phyloP scores from a whole-genome alignment of 371 early-diverging fungal genomes.

The Apophysomyces ossiformis region DNA sequence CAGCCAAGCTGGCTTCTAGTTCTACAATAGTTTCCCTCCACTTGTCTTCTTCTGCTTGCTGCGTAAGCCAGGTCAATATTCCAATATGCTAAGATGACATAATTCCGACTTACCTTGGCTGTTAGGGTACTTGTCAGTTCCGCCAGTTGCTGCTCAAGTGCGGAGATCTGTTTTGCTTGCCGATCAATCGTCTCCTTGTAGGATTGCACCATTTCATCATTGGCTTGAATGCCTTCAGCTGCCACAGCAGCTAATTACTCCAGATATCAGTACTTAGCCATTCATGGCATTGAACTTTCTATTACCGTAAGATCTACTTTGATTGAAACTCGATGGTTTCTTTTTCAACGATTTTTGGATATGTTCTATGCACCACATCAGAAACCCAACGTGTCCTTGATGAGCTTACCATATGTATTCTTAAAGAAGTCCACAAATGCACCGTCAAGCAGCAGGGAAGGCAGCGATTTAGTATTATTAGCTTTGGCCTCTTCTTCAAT shows the following conservation, averaged over 20 bases:
- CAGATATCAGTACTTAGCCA: conserved; percentile 3
- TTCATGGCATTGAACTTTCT: not conserved
- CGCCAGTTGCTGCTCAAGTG: conserved; percentile 25
- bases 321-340: conserved; percentile 39
- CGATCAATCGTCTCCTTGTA: conserved; percentile 51
- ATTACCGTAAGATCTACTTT: conserved; percentile 12
- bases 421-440: conserved; percentile 86
- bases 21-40: not conserved
- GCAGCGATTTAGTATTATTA: conserved; percentile 49
- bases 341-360: conserved; percentile 46
- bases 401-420: conserved; percentile 66
- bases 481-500: conserved; percentile 51
- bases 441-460: conserved; percentile 74
- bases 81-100: not conserved
- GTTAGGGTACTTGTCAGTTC: conserved; percentile 29
- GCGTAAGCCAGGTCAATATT: not conserved
- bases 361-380: conserved; percentile 25
- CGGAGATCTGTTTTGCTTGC: conserved; percentile 45
- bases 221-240: conserved; percentile 22
- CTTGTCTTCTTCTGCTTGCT: conserved; percentile 16
- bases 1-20: conserved; percentile 8
- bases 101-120: conserved; percentile 26
- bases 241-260: conserved; percentile 20
- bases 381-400: not conserved
- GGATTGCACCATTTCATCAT: conserved; percentile 43